phyloP scores from a whole-genome alignment of 176 grass and related monocot species.

The Neostapfia colusana region DNA sequence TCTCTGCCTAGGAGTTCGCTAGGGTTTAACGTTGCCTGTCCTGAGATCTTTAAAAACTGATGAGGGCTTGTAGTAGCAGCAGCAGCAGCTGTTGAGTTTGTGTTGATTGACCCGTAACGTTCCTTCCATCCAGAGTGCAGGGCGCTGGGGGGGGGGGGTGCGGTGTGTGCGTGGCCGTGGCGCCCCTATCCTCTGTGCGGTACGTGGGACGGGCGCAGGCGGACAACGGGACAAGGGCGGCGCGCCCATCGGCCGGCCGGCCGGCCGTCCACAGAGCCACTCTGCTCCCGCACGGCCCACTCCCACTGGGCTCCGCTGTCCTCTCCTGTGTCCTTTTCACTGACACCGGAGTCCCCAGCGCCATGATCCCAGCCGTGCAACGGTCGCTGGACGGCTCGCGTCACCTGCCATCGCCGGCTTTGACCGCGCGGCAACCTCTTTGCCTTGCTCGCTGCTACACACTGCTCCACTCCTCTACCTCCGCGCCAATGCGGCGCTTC shows the following conservation, averaged over 20 bases:
- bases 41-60: neutral
- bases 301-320: conserved; percentile 26
- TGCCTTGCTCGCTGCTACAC: conserved; percentile 32
- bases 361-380: neutral
- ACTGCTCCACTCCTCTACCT: conserved; percentile 53
- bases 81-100: too few species aligned
- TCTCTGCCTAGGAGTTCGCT: neutral
- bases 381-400: neutral
- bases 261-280: too few species aligned
- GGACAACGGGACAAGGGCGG: neutral
- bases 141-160: too few species aligned
- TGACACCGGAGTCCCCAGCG: neutral
- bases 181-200: neutral
- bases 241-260: neutral
- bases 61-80: too few species aligned
- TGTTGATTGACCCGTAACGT: neutral
- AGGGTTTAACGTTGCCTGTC: neutral
- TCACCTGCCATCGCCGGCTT: neutral
- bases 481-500: conserved; percentile 30
- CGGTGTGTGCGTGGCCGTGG: too few species aligned
- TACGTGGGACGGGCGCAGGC: neutral
- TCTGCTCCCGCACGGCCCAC: neutral
- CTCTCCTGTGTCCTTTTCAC: neutral
- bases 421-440: conserved; percentile 25
- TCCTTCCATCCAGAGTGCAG: too few species aligned